Percentiles rank a stretch among this genome's conserved stretches.
These are phyloP conservation scores for Kurtzmaniella quercitrusa DNA, from an alignment of 1,139 yeast genomes.

Conservation along the genomic window DNA sequence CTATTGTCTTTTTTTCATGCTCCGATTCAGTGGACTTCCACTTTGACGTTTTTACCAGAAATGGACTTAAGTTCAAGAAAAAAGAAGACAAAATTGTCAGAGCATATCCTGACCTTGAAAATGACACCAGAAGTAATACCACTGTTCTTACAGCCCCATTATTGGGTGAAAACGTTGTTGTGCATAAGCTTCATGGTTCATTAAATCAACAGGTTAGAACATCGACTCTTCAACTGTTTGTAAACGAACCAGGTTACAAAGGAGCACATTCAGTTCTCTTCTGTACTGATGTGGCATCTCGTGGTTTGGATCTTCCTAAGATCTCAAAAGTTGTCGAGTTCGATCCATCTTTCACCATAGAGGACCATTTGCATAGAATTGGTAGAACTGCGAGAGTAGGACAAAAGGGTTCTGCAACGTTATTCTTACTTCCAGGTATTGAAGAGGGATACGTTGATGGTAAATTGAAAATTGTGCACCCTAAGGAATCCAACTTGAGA, in stretches of 20 bases:
- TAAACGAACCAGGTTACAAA: slow-evolving; percentile 22
- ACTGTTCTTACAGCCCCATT: slow-evolving; percentile 54
- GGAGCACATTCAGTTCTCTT: slow-evolving; percentile 62
- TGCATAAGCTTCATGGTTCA: slow-evolving; percentile 90
- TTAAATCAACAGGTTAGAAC: slow-evolving; percentile 79
- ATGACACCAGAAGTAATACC: slow-evolving; percentile 17
- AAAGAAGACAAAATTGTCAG: slow-evolving; percentile 21
- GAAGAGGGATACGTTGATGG: slow-evolving; percentile 81
- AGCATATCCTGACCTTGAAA: slow-evolving; percentile 16
- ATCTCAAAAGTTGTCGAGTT: slow-evolving; percentile 62
- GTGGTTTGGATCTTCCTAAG: slow-evolving; percentile 68
- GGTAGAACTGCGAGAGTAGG: slow-evolving; percentile 79
- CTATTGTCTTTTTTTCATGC: slow-evolving; percentile 88
- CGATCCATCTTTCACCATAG: slow-evolving; percentile 68
- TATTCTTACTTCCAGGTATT: slow-evolving; percentile 80
- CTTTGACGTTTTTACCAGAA: slow-evolving; percentile 64
- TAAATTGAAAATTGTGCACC: slow-evolving; percentile 51
- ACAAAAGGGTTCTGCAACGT: slow-evolving; percentile 56
- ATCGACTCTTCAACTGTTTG: slow-evolving; percentile 65
- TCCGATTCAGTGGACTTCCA: slow-evolving; percentile 95
- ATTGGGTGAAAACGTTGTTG: slow-evolving; percentile 43
- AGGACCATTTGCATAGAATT: slow-evolving; percentile 69
- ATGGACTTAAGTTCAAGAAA: slow-evolving; percentile 41
- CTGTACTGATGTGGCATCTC: slow-evolving; percentile 77
- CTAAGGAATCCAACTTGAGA: slow-evolving; percentile 42